These are phyloP conservation scores for Excoecaria agallocha DNA, from an alignment of 345 rosid species.

Conservation along the genomic window DNA sequence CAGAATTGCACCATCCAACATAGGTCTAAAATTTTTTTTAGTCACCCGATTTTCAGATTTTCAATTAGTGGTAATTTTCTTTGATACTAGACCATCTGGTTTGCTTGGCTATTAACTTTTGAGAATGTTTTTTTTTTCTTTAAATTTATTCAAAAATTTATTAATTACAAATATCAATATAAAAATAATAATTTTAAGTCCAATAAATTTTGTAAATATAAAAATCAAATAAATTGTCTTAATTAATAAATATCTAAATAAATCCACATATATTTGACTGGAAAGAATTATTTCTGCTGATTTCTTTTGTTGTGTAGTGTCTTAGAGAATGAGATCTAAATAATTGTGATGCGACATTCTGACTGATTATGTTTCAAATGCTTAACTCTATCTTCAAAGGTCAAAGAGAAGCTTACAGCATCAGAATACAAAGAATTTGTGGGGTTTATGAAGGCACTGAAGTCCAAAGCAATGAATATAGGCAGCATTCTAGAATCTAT, in stretches of 20 bases:
- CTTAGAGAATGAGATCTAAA: not conserved
- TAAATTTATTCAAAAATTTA: no score
- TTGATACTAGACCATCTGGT: no score
- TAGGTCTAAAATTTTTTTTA: no score
- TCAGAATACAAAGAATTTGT: conserved; percentile 80
- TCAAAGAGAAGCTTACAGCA: conserved; percentile 63
- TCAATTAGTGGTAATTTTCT: no score
- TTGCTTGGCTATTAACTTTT: no score
- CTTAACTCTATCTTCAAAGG: conserved; percentile 38
- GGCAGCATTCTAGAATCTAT: conserved; percentile 58
- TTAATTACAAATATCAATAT: no score
- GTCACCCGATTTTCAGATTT: no score
- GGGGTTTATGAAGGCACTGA: conserved; percentile 78
- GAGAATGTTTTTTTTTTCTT: no score
- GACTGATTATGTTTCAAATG: not conserved
- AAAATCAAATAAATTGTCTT: no score
- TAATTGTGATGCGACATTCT: not conserved
- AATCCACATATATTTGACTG: not conserved
- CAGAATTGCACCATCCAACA: conserved; percentile 11
- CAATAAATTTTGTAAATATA: no score
- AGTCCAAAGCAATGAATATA: conserved; percentile 67
- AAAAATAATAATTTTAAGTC: no score
- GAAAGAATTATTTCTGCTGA: not conserved
- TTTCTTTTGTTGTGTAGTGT: not conserved
- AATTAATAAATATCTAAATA: no score